Conservation (phyloP, 768 basidiomycete species). For the Pisolithus orientalis region DNA sequence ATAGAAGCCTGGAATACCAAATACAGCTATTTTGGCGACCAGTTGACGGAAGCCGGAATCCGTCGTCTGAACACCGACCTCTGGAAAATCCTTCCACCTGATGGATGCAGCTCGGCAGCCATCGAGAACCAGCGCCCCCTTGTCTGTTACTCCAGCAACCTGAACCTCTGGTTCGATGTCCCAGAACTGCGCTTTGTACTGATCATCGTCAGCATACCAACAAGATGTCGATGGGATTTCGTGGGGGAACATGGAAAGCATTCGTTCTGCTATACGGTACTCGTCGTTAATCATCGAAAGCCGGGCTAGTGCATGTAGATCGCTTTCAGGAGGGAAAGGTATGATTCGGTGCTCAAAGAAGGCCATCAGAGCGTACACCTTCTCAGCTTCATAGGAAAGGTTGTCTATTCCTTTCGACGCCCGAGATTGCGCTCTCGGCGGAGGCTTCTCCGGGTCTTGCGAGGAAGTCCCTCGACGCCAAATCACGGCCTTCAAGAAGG, state of each 20-base stretch:
- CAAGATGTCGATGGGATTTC: not conserved
- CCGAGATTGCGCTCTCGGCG: not conserved
- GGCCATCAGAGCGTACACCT: slow-evolving; percentile 9
- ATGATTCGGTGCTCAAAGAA: too few relatives aligned
- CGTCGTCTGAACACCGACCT: not conserved
- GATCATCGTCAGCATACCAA: slow-evolving; percentile 16
- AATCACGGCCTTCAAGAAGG: slow-evolving; percentile 9
- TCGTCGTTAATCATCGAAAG: slow-evolving; percentile 19
- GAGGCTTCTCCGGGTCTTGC: not conserved
- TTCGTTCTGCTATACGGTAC: slow-evolving; percentile 15
- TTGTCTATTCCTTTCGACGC: not conserved
- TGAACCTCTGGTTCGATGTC: slow-evolving; percentile 14
- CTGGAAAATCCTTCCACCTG: slow-evolving; percentile 16
- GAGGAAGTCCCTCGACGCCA: slow-evolving; percentile 11
- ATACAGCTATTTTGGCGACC: too few relatives aligned
- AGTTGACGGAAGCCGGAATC: not conserved
- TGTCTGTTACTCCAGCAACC: slow-evolving; percentile 12
- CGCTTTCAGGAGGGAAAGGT: slow-evolving; percentile 2
- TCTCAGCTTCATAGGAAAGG: slow-evolving; percentile 11
- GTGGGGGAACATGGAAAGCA: slow-evolving; percentile 14
- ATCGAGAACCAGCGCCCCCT: slow-evolving; percentile 13
- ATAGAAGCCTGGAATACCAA: slow-evolving; percentile 1
- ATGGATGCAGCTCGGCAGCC: slow-evolving; percentile 14
- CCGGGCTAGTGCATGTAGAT: slow-evolving; percentile 10
- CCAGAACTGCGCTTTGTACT: slow-evolving; percentile 13